These are phyloP conservation scores for Magnaporthiopsis poae DNA, from an alignment of 2,329 filamentous ascomycete genomes.

Conservation along the genomic window DNA sequence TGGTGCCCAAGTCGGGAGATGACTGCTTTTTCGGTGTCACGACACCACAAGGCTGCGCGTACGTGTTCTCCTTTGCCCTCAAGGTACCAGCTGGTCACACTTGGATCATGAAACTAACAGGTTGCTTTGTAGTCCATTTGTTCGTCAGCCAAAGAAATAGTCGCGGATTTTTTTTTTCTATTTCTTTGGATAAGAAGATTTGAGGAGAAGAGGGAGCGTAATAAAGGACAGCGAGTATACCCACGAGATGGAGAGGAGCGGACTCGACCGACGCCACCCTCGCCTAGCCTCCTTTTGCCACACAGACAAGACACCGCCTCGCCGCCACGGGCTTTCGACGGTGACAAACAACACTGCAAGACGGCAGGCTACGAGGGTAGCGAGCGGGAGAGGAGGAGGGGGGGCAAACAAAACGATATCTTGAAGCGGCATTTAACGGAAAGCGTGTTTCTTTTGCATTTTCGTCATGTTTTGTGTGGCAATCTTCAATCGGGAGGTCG, in stretches of 20 bases:
- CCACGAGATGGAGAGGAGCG: not conserved
- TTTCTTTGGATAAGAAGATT: not conserved
- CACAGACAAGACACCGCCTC: not conserved
- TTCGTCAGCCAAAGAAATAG: not conserved
- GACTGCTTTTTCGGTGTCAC: conserved; percentile 49
- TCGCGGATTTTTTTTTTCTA: not conserved
- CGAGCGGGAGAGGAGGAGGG: not conserved
- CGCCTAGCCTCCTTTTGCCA: not conserved
- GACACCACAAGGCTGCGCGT: conserved; percentile 50
- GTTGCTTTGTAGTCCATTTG: not conserved
- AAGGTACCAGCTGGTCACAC: not conserved
- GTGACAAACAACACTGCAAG: too few species aligned
- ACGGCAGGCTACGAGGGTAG: too few species aligned
- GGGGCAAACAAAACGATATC: not conserved
- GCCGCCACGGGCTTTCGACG: too few species aligned
- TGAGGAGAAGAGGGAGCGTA: not conserved
- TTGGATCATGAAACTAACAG: not conserved
- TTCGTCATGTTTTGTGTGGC: not conserved
- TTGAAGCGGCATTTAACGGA: not conserved
- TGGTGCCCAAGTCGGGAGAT: conserved; percentile 35
- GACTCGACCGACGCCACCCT: not conserved
- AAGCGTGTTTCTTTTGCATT: not conserved
- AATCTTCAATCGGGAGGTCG: not conserved
- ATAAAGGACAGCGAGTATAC: not conserved
- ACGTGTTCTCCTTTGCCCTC: conserved; percentile 18